These are phyloP conservation scores for Teratosphaeria zuluensis DNA, from an alignment of 2,329 filamentous ascomycete genomes.

Conservation along the genomic window DNA sequence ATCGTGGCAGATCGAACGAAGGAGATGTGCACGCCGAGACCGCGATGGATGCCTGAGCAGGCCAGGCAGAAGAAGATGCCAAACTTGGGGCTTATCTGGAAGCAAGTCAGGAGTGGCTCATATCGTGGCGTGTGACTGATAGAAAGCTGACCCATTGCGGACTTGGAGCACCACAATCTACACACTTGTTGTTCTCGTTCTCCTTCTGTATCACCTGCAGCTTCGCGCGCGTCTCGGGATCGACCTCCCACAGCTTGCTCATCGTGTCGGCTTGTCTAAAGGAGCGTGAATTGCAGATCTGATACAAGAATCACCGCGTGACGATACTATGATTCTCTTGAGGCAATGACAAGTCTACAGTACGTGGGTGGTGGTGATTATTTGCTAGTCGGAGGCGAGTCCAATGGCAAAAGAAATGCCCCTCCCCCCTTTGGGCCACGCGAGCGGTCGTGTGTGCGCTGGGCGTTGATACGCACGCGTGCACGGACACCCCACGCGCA, in stretches of 20 bases:
- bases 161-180: slow-evolving; percentile 89
- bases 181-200: slow-evolving; percentile 80
- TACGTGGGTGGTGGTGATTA: background rate
- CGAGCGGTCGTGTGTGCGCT: too few species aligned
- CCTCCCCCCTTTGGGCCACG: background rate
- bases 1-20: slow-evolving; percentile 97
- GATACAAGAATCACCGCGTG: too few species aligned
- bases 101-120: background rate
- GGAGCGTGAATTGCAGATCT: too few species aligned
- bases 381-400: background rate
- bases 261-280: slow-evolving; percentile 17
- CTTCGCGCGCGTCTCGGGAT: slow-evolving; percentile 95
- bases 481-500: background rate
- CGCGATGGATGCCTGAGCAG: slow-evolving; percentile 89
- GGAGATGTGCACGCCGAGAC: slow-evolving; percentile 93
- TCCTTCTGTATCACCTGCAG: slow-evolving; percentile 85
- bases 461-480: background rate
- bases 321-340: too few species aligned
- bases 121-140: background rate
- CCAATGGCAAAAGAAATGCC: background rate
- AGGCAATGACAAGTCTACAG: too few species aligned
- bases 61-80: slow-evolving; percentile 97
- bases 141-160: slow-evolving; percentile 75
- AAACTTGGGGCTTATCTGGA: slow-evolving; percentile 75
- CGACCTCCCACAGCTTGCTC: slow-evolving; percentile 94